Base-by-base conservation (phyloP, 2,329 filamentous ascomycete species). In the Zymoseptoria pseudotritici region DNA sequence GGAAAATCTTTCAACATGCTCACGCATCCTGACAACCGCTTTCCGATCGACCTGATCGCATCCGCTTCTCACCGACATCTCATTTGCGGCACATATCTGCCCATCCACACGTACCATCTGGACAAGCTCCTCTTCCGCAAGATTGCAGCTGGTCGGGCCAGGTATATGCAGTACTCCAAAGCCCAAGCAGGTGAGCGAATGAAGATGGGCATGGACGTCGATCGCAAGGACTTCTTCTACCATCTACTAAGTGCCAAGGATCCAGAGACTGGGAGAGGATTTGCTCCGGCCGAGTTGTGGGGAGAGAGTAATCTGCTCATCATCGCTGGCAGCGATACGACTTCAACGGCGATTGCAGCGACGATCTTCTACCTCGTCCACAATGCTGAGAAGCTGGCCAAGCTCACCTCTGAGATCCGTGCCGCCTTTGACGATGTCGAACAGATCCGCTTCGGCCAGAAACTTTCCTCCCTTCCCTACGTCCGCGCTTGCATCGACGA, bases 401-500 rank as follows among this genome's bases (percentile, higher is more conserved):
- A 67, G 24, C 65, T 73, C 7, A 66, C 67, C 0, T 20, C 63
- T 2, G 74, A 76, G 56, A 55, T 71, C 2, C 62, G 64, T 78
- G 79, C 70, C 74, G 78, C 69, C 72, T 82, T 71, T 72, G 79
- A 4, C 69, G 78, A 53, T 73, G 78, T 58, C 76, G 79, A 56
- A 75, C 76, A 66, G 75, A 82, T 66, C 74, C 77, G 1, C 72
- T 79, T 62, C 78, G 72, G 71, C 4, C 55, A 67, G 1, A 61
- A 65, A 4, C 65, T 80, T 2, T 65, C 69, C n/a, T 61, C 53
- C 10, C 75, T 73, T 56, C 56, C 55, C 0, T 82, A 80, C 62
- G 70, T 82, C 1, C 71, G 73, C 1, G 80, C 78, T 8, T 75
- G 75, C 55, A 73, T 82, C 51, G 75, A 81, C 49, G 80, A 83